phyloP scores from a whole-genome alignment of 2,329 filamentous ascomycete species.

The Acrocalymma vagum region DNA sequence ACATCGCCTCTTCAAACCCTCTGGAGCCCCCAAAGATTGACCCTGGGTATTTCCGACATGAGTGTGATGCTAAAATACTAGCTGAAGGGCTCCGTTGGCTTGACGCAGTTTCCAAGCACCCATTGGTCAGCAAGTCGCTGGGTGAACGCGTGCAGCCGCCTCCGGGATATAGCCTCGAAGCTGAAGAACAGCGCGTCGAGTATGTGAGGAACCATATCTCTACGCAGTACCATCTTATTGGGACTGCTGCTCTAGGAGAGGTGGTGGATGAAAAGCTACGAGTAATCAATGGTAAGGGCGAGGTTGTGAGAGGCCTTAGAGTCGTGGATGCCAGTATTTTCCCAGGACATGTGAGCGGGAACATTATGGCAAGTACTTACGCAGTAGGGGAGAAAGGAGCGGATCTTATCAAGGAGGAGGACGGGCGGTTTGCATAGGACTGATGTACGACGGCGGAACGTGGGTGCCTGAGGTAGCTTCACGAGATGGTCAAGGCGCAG shows the following conservation, averaged over 20 bases:
- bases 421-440: too few relatives aligned
- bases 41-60: slow-evolving; percentile 22
- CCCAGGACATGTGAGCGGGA: slow-evolving; percentile 14
- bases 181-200: slow-evolving; percentile 22
- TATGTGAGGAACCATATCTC: slow-evolving; percentile 14
- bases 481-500: too few relatives aligned
- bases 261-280: too few relatives aligned
- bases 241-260: slow-evolving; percentile 25
- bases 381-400: slow-evolving; percentile 30
- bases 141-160: slow-evolving; percentile 17
- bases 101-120: slow-evolving; percentile 10
- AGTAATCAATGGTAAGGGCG: slow-evolving; percentile 8
- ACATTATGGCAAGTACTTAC: slow-evolving; percentile 31
- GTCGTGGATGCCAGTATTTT: slow-evolving; percentile 4
- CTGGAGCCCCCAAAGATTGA: slow-evolving; percentile 36
- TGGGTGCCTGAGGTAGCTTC: too few relatives aligned
- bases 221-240: slow-evolving; percentile 22
- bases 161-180: slow-evolving; percentile 10
- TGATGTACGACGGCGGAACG: too few relatives aligned
- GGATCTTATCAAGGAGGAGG: slow-evolving; percentile 16
- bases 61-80: slow-evolving; percentile 17
- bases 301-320: slow-evolving; percentile 8
- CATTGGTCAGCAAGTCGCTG: slow-evolving; percentile 9
- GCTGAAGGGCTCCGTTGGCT: slow-evolving; percentile 13
- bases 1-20: slow-evolving; percentile 41